Base-by-base conservation (phyloP, 768 basidiomycete species). In the Calvatia gigantea region DNA sequence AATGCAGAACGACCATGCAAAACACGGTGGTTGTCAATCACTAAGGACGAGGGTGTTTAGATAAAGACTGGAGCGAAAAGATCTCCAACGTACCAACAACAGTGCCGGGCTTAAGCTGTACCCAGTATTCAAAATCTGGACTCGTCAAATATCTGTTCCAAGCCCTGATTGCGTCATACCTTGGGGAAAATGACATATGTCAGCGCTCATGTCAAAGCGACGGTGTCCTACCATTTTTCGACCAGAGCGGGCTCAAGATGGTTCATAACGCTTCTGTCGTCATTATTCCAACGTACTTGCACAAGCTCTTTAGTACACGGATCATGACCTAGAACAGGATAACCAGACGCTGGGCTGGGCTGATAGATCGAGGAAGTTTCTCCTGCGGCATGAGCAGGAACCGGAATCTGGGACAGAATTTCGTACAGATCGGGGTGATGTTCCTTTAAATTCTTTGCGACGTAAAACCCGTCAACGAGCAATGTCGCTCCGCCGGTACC, bases 401-500 rank as follows among this genome's bases (percentile, higher is more conserved):
- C 76, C 0, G 80, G 79, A 3, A 91, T 69, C 8, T 74, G 70
- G 0, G 91, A 84, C 9, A 98, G 79, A 5, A 89, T 69, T 3
- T 72, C 70, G 69, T 94, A 94, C 2, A 80, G 78, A 0, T 81
- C 75, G 0, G 94, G 92, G 62, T 93, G 74, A 21, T 86, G 75
- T 51, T 85, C 79, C 47, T 83, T 82, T 19, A 98, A 78, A 52
- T 91, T 77, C 0, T 86, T 85, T 1, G 96, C 95, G 51, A 86
- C 88, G 66, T 95, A 89, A 76, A 97, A 97, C 23, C 93, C 95
- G 65, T 99, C 96, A 12, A 98, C 93, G 39, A 98, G 86, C n/a
- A 98, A 79, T 3, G 91, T 91, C 2, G 85, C 78, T 14, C 96
- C 96, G 1, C 96, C 96, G 12, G 78, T 76, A 17, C 94, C 94